Evolutionary conservation across 2,329 filamentous ascomycete species (phyloP), one percentile per base, ranked within the genome.

Genomic region (Dactylellina leptospora): DNA sequence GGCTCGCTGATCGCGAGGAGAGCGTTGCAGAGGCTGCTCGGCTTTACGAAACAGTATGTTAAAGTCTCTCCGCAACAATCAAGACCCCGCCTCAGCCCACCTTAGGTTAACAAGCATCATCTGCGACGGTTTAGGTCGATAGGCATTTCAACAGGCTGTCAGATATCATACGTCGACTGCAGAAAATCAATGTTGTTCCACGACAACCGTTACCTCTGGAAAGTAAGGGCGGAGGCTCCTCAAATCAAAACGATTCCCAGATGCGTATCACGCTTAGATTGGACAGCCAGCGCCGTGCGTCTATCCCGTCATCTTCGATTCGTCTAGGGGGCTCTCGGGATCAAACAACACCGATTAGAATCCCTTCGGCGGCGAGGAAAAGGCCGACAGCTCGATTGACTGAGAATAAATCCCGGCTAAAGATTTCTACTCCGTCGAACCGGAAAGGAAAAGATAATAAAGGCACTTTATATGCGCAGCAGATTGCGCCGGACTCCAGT

Each of bases 1-100:
- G 84, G 13, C 78, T 88, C 60, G 83, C 81, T 75, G 84, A 86
- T 56, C 84, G 87, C 59, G 81, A 84, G 25, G 86, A 84, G 73
- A 82, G 86, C 6, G 84, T 87, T 72, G 85, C 85, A 64, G 87
- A 90, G 78, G 86, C 87, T 2, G 79, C 82, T 74, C 85, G 87
- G 75, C 87, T 89, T 83, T 82, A 84, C 3, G 85, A 88, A 66
- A 89, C 86, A 73, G 84, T 74, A 50, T 58, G 33, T 16, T n/a
- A 3, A 13, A n/a, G 1, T 36, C 20, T 13, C 13, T 10, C 27
- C n/a, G n/a, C n/a, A n/a, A n/a, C n/a, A n/a, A n/a, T n/a, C n/a
- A n/a, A n/a, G n/a, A n/a, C n/a, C 48, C 1, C 5, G 18, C 5
- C 28, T 20, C 20, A 13, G n/a, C 16, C 28, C 28, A 10, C 13